Base-by-base conservation (phyloP, 208 protist genomes). In the Blastocrithidia nonstop region DNA sequence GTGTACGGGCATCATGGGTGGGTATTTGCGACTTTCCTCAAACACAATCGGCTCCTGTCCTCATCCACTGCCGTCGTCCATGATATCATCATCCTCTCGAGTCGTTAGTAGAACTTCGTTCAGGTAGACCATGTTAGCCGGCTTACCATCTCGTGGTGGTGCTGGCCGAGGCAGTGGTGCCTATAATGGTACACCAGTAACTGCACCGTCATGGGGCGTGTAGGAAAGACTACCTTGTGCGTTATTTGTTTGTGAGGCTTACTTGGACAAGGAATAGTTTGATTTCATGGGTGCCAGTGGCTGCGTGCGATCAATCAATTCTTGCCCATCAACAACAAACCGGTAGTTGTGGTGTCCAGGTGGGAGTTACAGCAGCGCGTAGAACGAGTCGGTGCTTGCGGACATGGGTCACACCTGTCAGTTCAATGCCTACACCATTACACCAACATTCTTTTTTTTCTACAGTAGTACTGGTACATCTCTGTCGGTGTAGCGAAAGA, bases 1-100 rank as follows among this genome's bases (percentile, higher is more conserved):
- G 48, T 94, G 85, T 24, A 87, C 69, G 20, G 85, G 85, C n/a
- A 89, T 59, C 21, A 94, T 76, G 1, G 85, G 85, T 15, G 85
- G 85, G 48, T 86, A 80, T 57, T 91, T 94, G 39, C 82, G 66
- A 6, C 66, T 67, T 54, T 89, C 81, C 48, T 88, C 71, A 50
- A 88, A 90, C 50, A 86, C 73, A 31, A 83, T 61, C 32, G 52
- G 54, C 39, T 91, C 73, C 56, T 87, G 74, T 1, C 84, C 76
- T 73, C 78, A 88, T 19, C 80, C 80, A 39, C 67, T 50, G 26
- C 67, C 74, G 56, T 84, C 66, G 51, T 84, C 72, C 61, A 81
- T 83, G 15, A 73, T 57, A 39, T 88, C 81, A 40, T 91, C 81
- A 50, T 87, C 78, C 42, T 84, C 77, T 31, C 71, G 56, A 4